Evolutionary conservation across 2,329 filamentous ascomycete species (phyloP), one percentile per base, ranked within the genome.

Genomic region (Sphaerulina vaccinii): DNA sequence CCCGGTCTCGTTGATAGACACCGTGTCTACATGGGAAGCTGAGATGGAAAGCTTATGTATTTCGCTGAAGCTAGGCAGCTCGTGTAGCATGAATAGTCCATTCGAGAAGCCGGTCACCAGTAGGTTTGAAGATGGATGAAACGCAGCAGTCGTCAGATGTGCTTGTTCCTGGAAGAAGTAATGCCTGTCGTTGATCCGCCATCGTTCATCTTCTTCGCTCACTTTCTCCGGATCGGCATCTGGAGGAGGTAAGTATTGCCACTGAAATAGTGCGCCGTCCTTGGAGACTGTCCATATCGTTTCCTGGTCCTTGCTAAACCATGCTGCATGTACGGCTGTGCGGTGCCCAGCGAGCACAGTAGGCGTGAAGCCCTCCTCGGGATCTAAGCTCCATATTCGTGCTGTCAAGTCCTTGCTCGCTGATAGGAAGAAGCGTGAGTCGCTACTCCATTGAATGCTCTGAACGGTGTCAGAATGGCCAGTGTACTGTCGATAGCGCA

Each of bases 71-170:
- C 92, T 88, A 9, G 95, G 95, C 75, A 99, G 82, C 68, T 99
- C 93, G 72, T 99, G 96, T 5, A 99, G 79, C 18, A 88, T 88
- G 70, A 99, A 99, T 6, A 95, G 77, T 27, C 93, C 93, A 64
- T 95, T 95, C 2, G 91, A 96, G 69, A 99, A 97, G 6, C 93
- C 93, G 13, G 90, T 90, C 1, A 99, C 91, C n/a, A 99, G 75
- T n/a, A 99, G 77, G 68, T 92, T 93, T 0, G 90, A 88, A 32
- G 85, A 79, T 0, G 91, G 76, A 62, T 99, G 93, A 69, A 90
- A 99, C 22, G 86, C 83, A n/a, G 91, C 89, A 64, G 92, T 97
- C 60, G 87, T 88, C 33, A 97, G 82, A 62, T 89, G 87, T 1
- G 92, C 87, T 56, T 86, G 87, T 61, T 87, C 87, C 68, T 96